Percentiles rank a stretch among this genome's conserved stretches.
Conservation (phyloP, 1,139 yeast genomes). For the Debaryomycetaceae sp. region DNA sequence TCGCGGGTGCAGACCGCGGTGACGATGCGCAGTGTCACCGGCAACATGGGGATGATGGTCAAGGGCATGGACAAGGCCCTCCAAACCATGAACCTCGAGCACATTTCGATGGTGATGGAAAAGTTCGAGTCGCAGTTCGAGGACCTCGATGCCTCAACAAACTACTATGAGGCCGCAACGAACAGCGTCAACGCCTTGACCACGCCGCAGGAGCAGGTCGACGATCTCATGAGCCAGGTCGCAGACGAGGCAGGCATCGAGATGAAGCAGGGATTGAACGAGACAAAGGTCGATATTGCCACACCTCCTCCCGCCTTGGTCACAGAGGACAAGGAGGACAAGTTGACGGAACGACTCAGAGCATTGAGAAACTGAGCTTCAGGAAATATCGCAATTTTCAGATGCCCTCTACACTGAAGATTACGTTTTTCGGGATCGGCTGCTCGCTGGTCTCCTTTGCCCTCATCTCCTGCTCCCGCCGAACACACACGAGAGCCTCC, state of each 20-base stretch:
- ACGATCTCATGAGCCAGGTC: slow-evolving; percentile 82
- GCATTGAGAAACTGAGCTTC: slow-evolving; percentile 49
- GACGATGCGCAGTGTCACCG: slow-evolving; percentile 91
- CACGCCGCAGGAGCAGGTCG: slow-evolving; percentile 96
- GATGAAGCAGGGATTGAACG: slow-evolving; percentile 74
- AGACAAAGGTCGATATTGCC: slow-evolving; percentile 44
- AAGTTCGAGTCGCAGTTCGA: slow-evolving; percentile 95
- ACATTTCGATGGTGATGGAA: slow-evolving; percentile 93
- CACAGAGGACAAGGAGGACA: slow-evolving; percentile 80
- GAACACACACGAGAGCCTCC: neutral
- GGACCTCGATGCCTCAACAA: slow-evolving; percentile 90
- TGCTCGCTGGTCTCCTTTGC: no score
- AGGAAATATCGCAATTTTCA: no score
- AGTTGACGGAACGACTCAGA: slow-evolving; percentile 78
- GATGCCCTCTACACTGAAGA: no score
- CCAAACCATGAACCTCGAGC: slow-evolving; percentile 92
- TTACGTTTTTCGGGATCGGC: no score
- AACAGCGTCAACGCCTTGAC: slow-evolving; percentile 82
- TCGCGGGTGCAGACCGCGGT: slow-evolving; percentile 96
- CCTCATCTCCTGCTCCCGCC: no score
- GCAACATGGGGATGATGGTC: slow-evolving; percentile 90
- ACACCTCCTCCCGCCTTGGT: slow-evolving; percentile 40
- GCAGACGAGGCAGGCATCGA: slow-evolving; percentile 99
- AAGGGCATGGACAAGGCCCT: slow-evolving; percentile 95
- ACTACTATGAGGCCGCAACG: slow-evolving; percentile 89